Base-by-base conservation (phyloP, 2,329 filamentous ascomycete species). In the Aspergillus spinulosporus region DNA sequence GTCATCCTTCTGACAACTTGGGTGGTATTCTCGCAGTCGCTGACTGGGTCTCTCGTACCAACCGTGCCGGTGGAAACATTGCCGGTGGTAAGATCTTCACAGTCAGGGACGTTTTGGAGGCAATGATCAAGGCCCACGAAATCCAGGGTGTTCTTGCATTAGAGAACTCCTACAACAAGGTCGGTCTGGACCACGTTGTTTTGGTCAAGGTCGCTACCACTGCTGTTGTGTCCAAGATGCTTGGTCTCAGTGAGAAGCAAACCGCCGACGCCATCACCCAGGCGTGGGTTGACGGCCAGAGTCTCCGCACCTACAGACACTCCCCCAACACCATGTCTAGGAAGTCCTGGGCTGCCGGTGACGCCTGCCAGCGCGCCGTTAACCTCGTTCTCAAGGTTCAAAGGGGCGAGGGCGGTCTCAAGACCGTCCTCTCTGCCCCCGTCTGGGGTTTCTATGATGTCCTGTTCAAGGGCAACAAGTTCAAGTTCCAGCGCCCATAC, bases 391-490 rank as follows among this genome's bases (percentile, higher is more conserved):
- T 97, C 68, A 95, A 94, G 83, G 92, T 97, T 48, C 82, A 90
- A 76, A 91, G 89, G 80, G 94, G 94, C 64, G 93, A 97, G 81
- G 82, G 88, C 64, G 93, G 93, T 69, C 82, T 99, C 55, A 91
- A 92, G 52, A 97, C 92, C 5, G 92, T 97, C 43, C 86, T 99
- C 58, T 94, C 91, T 48, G 92, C 93, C 8, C 92, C 92, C 37
- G 87, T 87, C 57, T 99, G 94, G 94, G 94, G 94, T 58, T 99
- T 97, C 84, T 99, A 99, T 79, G 94, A 99, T 72, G 92, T 97
- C 63, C 84, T 95, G 62, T 99, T 97, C 84, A 90, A 92, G 81
- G 92, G 92, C 78, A 91, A 95, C 69, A 90, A 90, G 77, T 99
- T 99, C 74, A 82, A 92, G 76, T 99, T 97, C 84, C 93, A 97